These are phyloP conservation scores for Paracorniculantispora psalliotae DNA, from an alignment of 2,329 filamentous ascomycete species.

Conservation along the genomic window DNA sequence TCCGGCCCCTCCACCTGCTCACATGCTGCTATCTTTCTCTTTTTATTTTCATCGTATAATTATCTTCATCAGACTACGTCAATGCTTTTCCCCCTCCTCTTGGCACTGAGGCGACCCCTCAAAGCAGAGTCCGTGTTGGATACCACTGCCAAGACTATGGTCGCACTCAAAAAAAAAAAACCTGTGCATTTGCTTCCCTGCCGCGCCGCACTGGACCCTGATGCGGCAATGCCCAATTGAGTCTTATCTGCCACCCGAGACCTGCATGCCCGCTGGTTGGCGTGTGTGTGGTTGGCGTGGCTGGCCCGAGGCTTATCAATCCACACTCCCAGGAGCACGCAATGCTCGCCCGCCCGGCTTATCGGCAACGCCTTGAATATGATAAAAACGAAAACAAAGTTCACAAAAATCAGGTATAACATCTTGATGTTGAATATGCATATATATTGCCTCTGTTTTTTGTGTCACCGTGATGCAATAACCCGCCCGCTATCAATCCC, in stretches of 20 bases:
- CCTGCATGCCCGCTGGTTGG: not conserved
- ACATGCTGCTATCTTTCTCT: too few species aligned
- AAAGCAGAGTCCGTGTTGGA: too few species aligned
- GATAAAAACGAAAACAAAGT: too few species aligned
- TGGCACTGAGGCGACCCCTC: not conserved
- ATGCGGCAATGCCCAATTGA: not conserved
- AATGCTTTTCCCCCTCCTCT: not conserved
- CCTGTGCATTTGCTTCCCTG: not conserved
- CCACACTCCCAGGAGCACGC: not conserved
- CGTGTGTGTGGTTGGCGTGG: not conserved
- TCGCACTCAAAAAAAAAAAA: too few species aligned
- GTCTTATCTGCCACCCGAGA: conserved; percentile 9
- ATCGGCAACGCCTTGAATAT: too few species aligned
- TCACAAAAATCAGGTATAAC: too few species aligned
- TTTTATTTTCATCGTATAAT: too few species aligned
- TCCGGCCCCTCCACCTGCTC: not conserved
- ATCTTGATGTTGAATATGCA: too few species aligned
- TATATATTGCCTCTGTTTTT: too few species aligned
- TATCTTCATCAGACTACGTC: not conserved
- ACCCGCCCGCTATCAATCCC: not conserved
- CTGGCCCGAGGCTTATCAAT: not conserved
- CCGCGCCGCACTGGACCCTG: not conserved
- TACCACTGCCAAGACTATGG: not conserved
- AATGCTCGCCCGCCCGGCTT: too few species aligned
- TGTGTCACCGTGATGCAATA: not conserved